Evolutionary conservation across 495 filamentous ascomycete species (phyloP), one percentile per base, ranked within the genome.

Genomic region (Evernia prunastri): DNA sequence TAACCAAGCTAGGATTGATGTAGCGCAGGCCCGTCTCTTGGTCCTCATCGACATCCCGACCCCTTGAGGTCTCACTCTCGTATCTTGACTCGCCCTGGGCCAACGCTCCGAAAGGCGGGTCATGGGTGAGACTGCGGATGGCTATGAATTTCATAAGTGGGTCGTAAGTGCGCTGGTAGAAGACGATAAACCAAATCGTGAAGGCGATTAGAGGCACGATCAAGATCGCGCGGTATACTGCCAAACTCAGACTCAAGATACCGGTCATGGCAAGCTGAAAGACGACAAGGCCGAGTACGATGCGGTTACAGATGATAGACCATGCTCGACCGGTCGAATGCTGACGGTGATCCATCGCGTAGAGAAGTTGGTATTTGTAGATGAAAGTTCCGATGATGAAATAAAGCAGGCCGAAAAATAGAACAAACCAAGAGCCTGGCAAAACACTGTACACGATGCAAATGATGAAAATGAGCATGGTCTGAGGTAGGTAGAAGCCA

Each of bases 281-380:
- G 39, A 97, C 81, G 20, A 91, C 75, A 18, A 96, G 72, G 2
- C 94, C 95, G 39, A 96, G 75, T 35, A 96, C 81, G 35, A 97
- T 79, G 25, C 95, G 86, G 66, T 92, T 90, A 75, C 92, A 96
- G 43, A 97, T 95, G 80, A 97, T 94, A 27, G 87, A 83, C 95
- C 95, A 99, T 3, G 92, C 92, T 63, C 86, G 84, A 37, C 95
- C 95, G 0, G 94, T 97, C 8, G 94, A 92, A 72, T 97, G 92
- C 65, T 96, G 92, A 10, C 89, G 87, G 70, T 97, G 92, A 72
- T 97, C 92, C 95, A 99, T 97, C 13, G 95, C 91, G 73, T 97
- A 99, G 7, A 99, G 79, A 9, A 99, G 81, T 75, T 97, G 95
- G 71, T 97, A 97, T 73, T 99, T 99, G 82, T 97, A 96, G 35